These are phyloP conservation scores for Lyophyllum decastes DNA, from an alignment of 768 basidiomycete genomes.

Conservation along the genomic window DNA sequence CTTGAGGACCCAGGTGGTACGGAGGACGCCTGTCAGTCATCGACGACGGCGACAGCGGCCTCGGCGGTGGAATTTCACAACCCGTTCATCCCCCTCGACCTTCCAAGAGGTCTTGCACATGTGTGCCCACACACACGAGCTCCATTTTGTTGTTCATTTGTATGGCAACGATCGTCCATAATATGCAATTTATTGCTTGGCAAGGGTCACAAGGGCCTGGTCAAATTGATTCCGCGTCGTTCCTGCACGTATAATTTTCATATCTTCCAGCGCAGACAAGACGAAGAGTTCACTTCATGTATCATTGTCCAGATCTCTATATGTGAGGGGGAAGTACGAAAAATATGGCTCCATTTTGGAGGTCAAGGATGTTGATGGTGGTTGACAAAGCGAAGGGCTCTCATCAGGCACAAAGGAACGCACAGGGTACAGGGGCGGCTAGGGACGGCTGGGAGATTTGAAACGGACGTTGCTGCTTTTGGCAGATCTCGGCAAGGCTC, in stretches of 20 bases:
- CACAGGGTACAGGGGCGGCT: slow-evolving; percentile 3
- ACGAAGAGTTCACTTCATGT: not conserved
- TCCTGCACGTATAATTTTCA: not conserved
- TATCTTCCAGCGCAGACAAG: not conserved
- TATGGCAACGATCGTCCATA: too few relatives aligned
- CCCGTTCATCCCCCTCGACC: too few relatives aligned
- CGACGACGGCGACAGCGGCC: too few relatives aligned
- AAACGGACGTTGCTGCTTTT: slow-evolving; percentile 25
- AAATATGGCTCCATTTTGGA: not conserved
- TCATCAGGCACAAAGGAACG: slow-evolving; percentile 24
- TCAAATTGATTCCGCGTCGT: not conserved
- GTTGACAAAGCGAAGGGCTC: not conserved
- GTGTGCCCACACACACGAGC: too few relatives aligned
- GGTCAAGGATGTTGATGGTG: not conserved
- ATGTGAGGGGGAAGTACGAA: not conserved
- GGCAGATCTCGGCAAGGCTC: slow-evolving; percentile 16
- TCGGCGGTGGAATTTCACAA: too few relatives aligned
- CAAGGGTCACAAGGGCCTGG: not conserved
- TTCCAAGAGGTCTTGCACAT: too few relatives aligned
- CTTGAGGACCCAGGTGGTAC: too few relatives aligned
- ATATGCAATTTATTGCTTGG: too few relatives aligned
- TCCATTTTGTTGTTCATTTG: not conserved
- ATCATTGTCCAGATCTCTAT: not conserved
- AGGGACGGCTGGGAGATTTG: too few relatives aligned
- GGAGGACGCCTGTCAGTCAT: too few relatives aligned